Evolutionary conservation across 2,329 filamentous ascomycete species (phyloP).

Genomic region (Colletotrichum sp.): DNA sequence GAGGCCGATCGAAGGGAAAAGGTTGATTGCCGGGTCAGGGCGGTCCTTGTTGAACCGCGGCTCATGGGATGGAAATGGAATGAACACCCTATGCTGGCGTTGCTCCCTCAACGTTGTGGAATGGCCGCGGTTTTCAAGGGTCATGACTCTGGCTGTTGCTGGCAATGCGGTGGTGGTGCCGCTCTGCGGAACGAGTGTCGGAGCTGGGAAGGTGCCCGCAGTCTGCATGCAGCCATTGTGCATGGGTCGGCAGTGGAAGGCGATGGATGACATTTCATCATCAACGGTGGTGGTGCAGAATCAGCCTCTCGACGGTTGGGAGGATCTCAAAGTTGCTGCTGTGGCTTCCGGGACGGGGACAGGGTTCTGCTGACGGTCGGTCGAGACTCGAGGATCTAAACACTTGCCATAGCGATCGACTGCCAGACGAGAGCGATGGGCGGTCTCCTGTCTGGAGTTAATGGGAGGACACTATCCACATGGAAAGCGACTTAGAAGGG

Average conservation of each 20-base stretch:
- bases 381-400: neutral
- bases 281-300: neutral
- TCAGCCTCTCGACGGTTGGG: neutral
- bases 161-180: neutral
- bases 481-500: neutral
- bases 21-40: neutral
- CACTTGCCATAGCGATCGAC: neutral
- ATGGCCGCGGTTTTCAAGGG: conserved; percentile 4
- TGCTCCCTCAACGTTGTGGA: conserved; percentile 15
- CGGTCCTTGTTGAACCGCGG: neutral
- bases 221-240: neutral
- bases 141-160: neutral
- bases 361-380: neutral
- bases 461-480: neutral
- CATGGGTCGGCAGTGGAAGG: conserved; percentile 11
- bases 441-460: neutral
- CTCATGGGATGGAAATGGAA: conserved; percentile 18
- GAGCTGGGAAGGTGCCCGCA: neutral
- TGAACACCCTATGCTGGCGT: conserved; percentile 7
- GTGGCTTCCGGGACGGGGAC: neutral
- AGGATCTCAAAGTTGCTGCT: neutral
- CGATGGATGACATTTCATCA: neutral
- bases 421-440: neutral
- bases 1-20: neutral
- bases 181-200: neutral